Conservation (phyloP, 2,329 filamentous ascomycete species). For the Fusarium sp. region DNA sequence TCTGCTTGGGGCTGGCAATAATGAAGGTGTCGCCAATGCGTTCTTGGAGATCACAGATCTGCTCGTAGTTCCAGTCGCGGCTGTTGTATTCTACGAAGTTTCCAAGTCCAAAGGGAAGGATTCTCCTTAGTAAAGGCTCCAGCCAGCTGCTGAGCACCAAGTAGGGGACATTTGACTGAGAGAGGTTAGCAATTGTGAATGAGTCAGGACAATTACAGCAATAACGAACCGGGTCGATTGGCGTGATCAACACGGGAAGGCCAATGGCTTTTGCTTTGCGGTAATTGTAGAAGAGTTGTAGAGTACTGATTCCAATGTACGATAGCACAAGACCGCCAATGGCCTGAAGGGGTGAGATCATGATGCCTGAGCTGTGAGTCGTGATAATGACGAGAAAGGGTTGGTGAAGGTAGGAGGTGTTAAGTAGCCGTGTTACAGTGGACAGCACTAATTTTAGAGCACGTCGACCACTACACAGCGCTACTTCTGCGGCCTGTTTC, state of each 20-base stretch:
- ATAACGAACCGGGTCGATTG: conserved; percentile 31
- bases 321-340: conserved; percentile 3
- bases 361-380: neutral
- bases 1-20: conserved; percentile 41
- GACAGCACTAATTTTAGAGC: neutral
- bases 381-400: neutral
- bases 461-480: neutral
- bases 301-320: conserved; percentile 13
- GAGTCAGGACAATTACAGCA: neutral
- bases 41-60: conserved; percentile 38
- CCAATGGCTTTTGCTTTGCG: conserved; percentile 32
- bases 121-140: conserved; percentile 26
- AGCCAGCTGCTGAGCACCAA: conserved; percentile 28
- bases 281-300: conserved; percentile 34
- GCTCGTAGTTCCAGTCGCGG: conserved; percentile 42
- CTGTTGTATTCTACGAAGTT: conserved; percentile 46
- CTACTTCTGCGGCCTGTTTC: neutral
- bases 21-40: conserved; percentile 43
- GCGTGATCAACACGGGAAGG: conserved; percentile 35
- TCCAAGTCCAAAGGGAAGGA: conserved; percentile 19
- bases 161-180: conserved; percentile 29
- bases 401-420: neutral
- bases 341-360: conserved; percentile 19
- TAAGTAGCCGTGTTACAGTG: conserved; percentile 30
- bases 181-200: neutral